Conservation (phyloP, 176 grass and related monocot species). For the Oryza punctata region DNA sequence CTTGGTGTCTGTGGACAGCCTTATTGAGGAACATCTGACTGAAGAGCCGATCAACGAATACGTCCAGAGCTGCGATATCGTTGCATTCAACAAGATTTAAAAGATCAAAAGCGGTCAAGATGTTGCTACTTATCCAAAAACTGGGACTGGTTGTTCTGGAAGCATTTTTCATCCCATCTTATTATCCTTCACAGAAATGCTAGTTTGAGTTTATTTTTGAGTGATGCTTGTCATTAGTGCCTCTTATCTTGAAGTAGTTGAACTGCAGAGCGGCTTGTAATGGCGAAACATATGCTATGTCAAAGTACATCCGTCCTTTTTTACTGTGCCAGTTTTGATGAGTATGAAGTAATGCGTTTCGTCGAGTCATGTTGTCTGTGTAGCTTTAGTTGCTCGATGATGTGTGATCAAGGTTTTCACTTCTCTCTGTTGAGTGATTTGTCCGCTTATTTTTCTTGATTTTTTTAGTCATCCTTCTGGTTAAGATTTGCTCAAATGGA, state of each 20-base stretch:
- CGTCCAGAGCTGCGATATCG: constrained; percentile 93
- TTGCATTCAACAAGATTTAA: constrained; percentile 98
- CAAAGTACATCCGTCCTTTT: neutral
- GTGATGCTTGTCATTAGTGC: constrained; percentile 38
- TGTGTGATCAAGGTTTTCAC: too few species aligned
- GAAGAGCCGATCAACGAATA: constrained; percentile 62
- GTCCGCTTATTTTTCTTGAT: neutral
- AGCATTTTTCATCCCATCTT: constrained; percentile 10
- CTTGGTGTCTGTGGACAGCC: constrained; percentile 72
- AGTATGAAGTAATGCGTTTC: neutral
- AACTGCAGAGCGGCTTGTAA: constrained; percentile 38
- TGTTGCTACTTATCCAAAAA: neutral
- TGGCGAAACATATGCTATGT: constrained; percentile 31
- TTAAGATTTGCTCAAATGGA: neutral
- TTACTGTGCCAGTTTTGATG: neutral
- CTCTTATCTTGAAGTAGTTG: constrained; percentile 28
- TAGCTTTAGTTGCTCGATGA: neutral
- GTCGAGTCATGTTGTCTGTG: neutral
- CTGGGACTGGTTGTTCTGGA: neutral
- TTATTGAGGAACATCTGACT: constrained; percentile 71
- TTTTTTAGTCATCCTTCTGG: neutral
- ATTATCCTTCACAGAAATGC: constrained; percentile 22
- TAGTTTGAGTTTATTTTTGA: constrained; percentile 16
- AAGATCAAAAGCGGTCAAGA: neutral
- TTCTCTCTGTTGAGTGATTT: neutral